phyloP scores from a whole-genome alignment of 164 flowering plant genomes.

The Chimonanthus salicifolius region DNA sequence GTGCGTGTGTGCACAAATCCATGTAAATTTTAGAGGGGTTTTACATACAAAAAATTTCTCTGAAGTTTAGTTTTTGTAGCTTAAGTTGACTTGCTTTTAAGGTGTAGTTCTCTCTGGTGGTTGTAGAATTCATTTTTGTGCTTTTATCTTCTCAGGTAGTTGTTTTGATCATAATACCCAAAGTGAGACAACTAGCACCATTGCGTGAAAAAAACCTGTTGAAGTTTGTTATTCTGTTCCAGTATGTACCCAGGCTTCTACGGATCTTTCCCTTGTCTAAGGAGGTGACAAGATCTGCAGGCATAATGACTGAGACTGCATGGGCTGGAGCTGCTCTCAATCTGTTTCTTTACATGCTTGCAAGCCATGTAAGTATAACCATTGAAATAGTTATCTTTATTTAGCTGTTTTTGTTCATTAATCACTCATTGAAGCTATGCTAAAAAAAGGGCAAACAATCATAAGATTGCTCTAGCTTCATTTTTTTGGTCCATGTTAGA shows the following conservation, averaged over 20 bases:
- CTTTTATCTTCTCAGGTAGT: constrained; percentile 42
- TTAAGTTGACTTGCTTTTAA: neutral
- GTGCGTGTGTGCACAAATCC: too few species aligned
- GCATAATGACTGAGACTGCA: constrained; percentile 85
- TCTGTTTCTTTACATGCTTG: constrained; percentile 95
- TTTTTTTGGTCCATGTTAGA: too few species aligned
- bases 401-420: too few species aligned
- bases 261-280: constrained; percentile 67
- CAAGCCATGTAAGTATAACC: constrained; percentile 83
- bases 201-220: constrained; percentile 66
- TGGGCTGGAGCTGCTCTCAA: constrained; percentile 98
- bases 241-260: constrained; percentile 71
- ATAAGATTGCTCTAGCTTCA: neutral
- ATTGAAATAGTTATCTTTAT: neutral
- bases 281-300: constrained; percentile 81
- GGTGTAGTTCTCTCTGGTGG: too few species aligned
- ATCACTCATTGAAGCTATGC: neutral
- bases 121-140: neutral
- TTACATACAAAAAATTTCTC: neutral
- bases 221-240: constrained; percentile 64
- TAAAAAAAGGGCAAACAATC: neutral
- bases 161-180: constrained; percentile 50
- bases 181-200: constrained; percentile 46
- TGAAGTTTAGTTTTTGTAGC: neutral
- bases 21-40: too few species aligned